phyloP scores from a whole-genome alignment of 2,329 filamentous ascomycete genomes.

The Grosmannia serpens region DNA sequence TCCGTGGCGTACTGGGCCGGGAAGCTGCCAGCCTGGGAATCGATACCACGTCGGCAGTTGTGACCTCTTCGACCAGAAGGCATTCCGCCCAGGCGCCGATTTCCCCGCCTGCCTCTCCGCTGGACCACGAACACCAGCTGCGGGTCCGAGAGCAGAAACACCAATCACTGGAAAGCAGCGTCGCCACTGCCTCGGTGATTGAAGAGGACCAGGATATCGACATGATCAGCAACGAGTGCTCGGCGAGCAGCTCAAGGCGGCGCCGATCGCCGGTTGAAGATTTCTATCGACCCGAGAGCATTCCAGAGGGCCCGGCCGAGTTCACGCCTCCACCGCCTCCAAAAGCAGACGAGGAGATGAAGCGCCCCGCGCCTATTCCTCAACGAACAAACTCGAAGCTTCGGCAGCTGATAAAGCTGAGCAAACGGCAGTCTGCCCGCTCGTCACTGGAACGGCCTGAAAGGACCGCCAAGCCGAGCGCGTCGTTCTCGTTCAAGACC shows the following conservation, averaged over 20 bases:
- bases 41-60: slow-evolving; percentile 35
- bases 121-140: neutral
- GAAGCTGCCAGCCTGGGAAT: slow-evolving; percentile 45
- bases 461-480: neutral
- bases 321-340: neutral
- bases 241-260: slow-evolving; percentile 1
- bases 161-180: neutral
- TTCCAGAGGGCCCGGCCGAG: slow-evolving; percentile 18
- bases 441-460: slow-evolving; percentile 1
- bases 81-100: slow-evolving; percentile 6
- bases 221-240: neutral
- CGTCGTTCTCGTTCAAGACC: slow-evolving; percentile 26
- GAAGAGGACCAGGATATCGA: neutral
- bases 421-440: slow-evolving; percentile 32
- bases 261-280: slow-evolving; percentile 14
- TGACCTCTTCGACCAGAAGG: slow-evolving; percentile 46
- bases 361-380: neutral
- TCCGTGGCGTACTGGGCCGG: slow-evolving; percentile 48
- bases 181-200: neutral
- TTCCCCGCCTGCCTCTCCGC: neutral
- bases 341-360: neutral
- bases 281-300: slow-evolving; percentile 39
- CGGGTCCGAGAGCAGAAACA: neutral
- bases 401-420: slow-evolving; percentile 4
- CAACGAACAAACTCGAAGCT: slow-evolving; percentile 7